These are phyloP conservation scores for Penicillium simplicissimum DNA, from an alignment of 495 filamentous ascomycete genomes.

Conservation along the genomic window DNA sequence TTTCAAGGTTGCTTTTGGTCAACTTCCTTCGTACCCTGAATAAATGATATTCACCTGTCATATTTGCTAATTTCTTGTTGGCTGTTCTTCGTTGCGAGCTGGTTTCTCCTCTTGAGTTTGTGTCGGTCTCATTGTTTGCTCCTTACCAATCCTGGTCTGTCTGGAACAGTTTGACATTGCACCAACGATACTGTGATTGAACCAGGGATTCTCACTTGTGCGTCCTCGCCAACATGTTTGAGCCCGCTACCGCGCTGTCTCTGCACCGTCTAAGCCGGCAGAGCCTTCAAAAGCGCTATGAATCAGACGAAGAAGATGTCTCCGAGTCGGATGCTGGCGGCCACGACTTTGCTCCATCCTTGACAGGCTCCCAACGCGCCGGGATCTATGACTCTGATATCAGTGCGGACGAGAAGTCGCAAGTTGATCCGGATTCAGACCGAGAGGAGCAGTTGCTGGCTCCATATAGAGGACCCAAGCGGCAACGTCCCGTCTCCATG, in stretches of 20 bases:
- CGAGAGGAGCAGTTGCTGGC: slow-evolving; percentile 30
- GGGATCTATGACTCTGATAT: slow-evolving; percentile 33
- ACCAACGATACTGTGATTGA: slow-evolving; percentile 3
- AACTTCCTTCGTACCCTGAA: background rate
- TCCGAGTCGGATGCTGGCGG: slow-evolving; percentile 43
- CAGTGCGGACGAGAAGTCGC: slow-evolving; percentile 35
- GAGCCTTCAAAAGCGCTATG: slow-evolving; percentile 41
- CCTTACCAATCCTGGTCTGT: background rate
- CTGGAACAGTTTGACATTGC: slow-evolving; percentile 1
- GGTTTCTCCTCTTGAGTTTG: slow-evolving; percentile 1
- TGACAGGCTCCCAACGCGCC: slow-evolving; percentile 31
- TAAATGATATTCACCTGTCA: background rate
- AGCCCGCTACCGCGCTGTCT: slow-evolving; percentile 28
- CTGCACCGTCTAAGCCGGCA: slow-evolving; percentile 42
- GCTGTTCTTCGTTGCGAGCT: slow-evolving; percentile 1
- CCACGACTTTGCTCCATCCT: slow-evolving; percentile 39
- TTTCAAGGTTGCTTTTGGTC: background rate
- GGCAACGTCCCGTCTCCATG: slow-evolving; percentile 40
- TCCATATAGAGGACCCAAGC: slow-evolving; percentile 25
- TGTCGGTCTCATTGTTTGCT: background rate
- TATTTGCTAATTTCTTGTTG: slow-evolving; percentile 1
- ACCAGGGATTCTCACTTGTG: background rate
- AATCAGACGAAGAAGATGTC: slow-evolving; percentile 48
- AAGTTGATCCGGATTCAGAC: slow-evolving; percentile 29
- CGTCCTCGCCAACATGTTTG: slow-evolving; percentile 32